A percentile compares a stretch with the other conserved stretches of the same genome.
Evolutionary conservation across 805 yeast species (phyloP).

Genomic region (Candida sonorensis): DNA sequence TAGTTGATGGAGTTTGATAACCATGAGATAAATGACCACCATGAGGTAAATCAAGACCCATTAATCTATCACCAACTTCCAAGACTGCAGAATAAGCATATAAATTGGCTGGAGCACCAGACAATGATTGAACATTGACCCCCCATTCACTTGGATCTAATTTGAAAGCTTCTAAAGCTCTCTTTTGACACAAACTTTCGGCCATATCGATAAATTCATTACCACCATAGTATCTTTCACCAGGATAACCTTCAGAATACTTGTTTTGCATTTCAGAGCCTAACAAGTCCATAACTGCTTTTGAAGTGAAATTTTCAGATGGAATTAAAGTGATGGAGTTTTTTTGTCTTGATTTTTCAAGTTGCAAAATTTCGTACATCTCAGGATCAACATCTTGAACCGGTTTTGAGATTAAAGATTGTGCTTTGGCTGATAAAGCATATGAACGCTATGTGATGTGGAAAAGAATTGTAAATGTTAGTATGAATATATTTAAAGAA

Average conservation of each 20-base stretch:
- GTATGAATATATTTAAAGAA: no score
- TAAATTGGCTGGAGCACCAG: conserved; percentile 96
- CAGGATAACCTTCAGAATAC: conserved; percentile 98
- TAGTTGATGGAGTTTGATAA: conserved; percentile 83
- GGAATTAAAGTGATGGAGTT: conserved; percentile 90
- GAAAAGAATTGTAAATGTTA: no score
- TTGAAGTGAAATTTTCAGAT: conserved; percentile 93
- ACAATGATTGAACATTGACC: conserved; percentile 90
- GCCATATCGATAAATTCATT: conserved; percentile 90
- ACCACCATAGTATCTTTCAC: conserved; percentile 97
- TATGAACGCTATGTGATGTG: conserved; percentile 17
- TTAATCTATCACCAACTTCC: conserved; percentile 85
- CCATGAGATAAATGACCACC: conserved; percentile 99
- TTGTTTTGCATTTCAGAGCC: conserved; percentile 98
- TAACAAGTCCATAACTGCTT: conserved; percentile 86
- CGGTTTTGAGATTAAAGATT: conserved; percentile 50
- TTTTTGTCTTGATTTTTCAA: conserved; percentile 82
- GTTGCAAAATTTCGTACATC: conserved; percentile 62
- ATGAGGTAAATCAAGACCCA: conserved; percentile 97
- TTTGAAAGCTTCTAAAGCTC: conserved; percentile 82
- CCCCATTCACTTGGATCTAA: conserved; percentile 87
- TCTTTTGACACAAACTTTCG: conserved; percentile 81
- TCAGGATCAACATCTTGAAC: conserved; percentile 73
- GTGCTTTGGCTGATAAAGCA: conserved; percentile 43
- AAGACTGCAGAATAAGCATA: conserved; percentile 85